These are phyloP conservation scores for Aspergillus aculeatus DNA, from an alignment of 2,329 filamentous ascomycete genomes.

Conservation along the genomic window DNA sequence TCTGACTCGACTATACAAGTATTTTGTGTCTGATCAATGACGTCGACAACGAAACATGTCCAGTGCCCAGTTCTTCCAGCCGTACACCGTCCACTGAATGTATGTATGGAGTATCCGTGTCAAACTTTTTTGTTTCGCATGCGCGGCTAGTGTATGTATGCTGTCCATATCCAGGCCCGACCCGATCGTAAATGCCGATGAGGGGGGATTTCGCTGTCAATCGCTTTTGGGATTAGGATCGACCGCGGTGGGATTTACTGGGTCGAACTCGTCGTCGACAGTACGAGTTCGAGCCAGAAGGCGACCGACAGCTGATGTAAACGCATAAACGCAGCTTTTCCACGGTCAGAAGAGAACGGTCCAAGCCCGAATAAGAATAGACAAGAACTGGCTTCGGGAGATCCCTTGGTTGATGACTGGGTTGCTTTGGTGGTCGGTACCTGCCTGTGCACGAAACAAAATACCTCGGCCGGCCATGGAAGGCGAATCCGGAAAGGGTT, in stretches of 20 bases:
- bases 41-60: not conserved
- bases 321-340: not conserved
- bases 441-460: slow-evolving; percentile 13
- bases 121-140: not conserved
- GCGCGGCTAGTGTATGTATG: not conserved
- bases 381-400: slow-evolving; percentile 3
- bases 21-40: slow-evolving; percentile 2
- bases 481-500: slow-evolving; percentile 14
- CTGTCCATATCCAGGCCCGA: not conserved
- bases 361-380: not conserved
- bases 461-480: slow-evolving; percentile 20
- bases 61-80: not conserved
- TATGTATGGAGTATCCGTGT: not conserved
- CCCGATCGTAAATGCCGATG: slow-evolving; percentile 4
- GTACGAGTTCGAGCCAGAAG: slow-evolving; percentile 4
- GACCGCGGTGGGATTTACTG: slow-evolving; percentile 6
- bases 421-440: slow-evolving; percentile 14
- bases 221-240: slow-evolving; percentile 20
- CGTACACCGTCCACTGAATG: not conserved
- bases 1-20: not conserved
- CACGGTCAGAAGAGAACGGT: not conserved
- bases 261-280: not conserved
- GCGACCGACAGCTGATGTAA: not conserved
- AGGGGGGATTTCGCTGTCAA: not conserved
- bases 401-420: slow-evolving; percentile 8